Base-by-base conservation (phyloP, 768 basidiomycete species). In the Lactarius pseudohatsudake region DNA sequence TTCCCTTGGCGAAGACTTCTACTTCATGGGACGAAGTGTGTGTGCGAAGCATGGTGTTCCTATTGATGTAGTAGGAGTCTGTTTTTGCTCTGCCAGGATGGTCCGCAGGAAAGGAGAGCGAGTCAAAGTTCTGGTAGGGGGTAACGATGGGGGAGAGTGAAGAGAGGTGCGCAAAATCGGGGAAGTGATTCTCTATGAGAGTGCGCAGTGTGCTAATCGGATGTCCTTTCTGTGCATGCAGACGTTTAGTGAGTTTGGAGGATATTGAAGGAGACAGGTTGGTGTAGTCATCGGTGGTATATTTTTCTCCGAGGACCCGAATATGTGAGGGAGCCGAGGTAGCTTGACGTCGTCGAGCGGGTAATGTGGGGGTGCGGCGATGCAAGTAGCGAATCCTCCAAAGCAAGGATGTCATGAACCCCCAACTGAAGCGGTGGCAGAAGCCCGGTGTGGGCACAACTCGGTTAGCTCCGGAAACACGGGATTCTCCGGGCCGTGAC, bases 21-120 rank as follows among this genome's bases (percentile, higher is more conserved):
- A 98, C 91, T 79, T 99, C 96, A 75, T 99, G 97, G 4, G 97
- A 94, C n/a, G 92, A 94, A 1, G 97, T 98, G 76, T 99, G 97
- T 0, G 97, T 98, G 50, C 97, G 89, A 43, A 99, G 86, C 93
- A 99, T 94, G 73, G 89, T 81, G 72, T 87, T 80, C 72, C 82
- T 84, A 80, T 98, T 98, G 74, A 97, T 81, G 78, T 99, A 99
- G 81, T 99, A 99, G 73, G 90, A 92, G 80, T 99, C 97, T 53
- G 92, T 92, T 55, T 86, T 81, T 28, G 90, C 83, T 66, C 97
- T 86, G 20, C 97, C 96, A 0, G 96, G 95, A 75, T 99, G 97
- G 79, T 98, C 95, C 16, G 79, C 72, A 0, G 96, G 89, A 78
- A 99, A 98, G 4, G 93, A 94, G 38, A 99, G 87, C 71, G 96